phyloP scores from a whole-genome alignment of 345 rosid genomes.

The Gossypium raimondii region DNA sequence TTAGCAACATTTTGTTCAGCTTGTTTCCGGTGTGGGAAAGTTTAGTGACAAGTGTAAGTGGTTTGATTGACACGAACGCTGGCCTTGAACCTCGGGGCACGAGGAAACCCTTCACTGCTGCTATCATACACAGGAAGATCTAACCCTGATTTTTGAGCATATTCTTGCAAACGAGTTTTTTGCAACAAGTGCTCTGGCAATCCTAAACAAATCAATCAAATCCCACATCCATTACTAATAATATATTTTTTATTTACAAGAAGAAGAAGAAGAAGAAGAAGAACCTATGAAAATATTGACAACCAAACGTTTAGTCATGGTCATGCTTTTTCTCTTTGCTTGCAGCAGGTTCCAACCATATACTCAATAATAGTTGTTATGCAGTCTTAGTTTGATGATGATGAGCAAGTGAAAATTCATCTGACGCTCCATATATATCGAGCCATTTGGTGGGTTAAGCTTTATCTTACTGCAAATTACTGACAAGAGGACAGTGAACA shows the following conservation, averaged over 20 bases:
- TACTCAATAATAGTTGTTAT: background rate
- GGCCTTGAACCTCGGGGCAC: slow-evolving; percentile 27
- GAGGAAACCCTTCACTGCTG: slow-evolving; percentile 22
- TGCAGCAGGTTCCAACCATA: background rate
- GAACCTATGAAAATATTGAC: too few relatives aligned
- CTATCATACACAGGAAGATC: slow-evolving; percentile 17
- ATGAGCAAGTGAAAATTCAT: background rate
- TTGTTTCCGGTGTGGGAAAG: slow-evolving; percentile 16
- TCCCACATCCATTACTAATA: too few relatives aligned
- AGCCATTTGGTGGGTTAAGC: background rate
- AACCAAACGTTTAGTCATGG: background rate
- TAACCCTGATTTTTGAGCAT: background rate
- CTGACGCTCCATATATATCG: background rate
- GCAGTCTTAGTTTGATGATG: background rate
- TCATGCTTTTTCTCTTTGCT: background rate
- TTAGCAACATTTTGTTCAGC: slow-evolving; percentile 28
- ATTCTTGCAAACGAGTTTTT: background rate
- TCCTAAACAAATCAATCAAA: background rate
- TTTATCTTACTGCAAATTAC: too few relatives aligned
- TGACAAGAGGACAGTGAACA: too few relatives aligned
- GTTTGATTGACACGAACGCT: slow-evolving; percentile 14
- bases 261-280: too few relatives aligned
- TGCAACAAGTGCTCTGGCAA: background rate
- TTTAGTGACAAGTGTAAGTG: background rate
- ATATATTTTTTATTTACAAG: too few relatives aligned